A percentile compares a stretch with the other conserved stretches of the same genome.
These are phyloP conservation scores for Aurantiochytrium sp. DNA, from an alignment of 108 stramenopile species.

Conservation along the genomic window DNA sequence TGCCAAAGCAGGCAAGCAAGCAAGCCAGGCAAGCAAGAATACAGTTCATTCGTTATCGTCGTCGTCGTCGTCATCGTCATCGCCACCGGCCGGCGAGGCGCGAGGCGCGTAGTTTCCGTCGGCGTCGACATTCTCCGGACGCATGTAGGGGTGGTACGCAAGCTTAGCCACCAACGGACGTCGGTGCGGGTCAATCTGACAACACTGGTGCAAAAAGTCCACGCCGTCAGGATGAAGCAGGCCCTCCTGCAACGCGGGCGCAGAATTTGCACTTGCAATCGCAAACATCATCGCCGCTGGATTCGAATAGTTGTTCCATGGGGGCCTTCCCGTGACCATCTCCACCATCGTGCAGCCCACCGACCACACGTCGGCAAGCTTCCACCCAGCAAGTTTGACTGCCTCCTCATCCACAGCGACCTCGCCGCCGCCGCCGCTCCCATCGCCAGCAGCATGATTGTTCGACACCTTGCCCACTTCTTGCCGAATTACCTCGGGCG, in stretches of 20 bases:
- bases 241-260: neutral
- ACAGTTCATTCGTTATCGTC: too few relatives aligned
- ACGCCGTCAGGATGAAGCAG: neutral
- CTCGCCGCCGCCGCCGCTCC: too few relatives aligned
- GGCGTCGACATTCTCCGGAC: neutral
- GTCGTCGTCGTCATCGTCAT: too few relatives aligned
- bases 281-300: conserved; percentile 41
- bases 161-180: conserved; percentile 20
- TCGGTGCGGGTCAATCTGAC: conserved; percentile 20
- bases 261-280: conserved; percentile 22
- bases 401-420: neutral
- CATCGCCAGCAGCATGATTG: too few relatives aligned
- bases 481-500: conserved; percentile 51
- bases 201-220: conserved; percentile 21
- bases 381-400: conserved; percentile 30
- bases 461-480: neutral
- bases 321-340: conserved; percentile 55
- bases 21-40: too few relatives aligned
- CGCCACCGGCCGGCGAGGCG: neutral
- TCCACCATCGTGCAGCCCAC: conserved; percentile 62
- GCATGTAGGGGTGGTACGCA: conserved; percentile 20
- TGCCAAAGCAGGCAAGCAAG: too few relatives aligned
- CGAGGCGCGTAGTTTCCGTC: neutral
- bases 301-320: conserved; percentile 39
- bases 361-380: conserved; percentile 56